Conservation (phyloP, 2,329 filamentous ascomycete genomes). For the Pseudocercospora musae region DNA sequence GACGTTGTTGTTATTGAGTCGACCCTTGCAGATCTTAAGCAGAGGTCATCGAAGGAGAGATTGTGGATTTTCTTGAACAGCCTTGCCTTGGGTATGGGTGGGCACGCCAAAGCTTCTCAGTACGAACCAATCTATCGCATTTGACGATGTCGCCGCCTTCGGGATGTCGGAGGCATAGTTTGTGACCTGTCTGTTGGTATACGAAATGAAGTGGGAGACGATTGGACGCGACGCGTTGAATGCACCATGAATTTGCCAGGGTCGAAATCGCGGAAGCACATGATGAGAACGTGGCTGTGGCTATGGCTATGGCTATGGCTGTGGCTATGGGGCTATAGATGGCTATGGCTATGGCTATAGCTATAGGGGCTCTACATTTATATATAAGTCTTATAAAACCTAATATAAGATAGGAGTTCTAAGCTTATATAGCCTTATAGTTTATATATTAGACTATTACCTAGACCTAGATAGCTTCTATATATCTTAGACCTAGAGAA, state of each 20-base stretch:
- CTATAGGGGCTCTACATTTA: no score
- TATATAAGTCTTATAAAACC: no score
- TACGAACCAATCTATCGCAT: not conserved
- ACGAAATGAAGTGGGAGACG: not conserved
- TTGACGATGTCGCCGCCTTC: not conserved
- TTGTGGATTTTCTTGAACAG: not conserved
- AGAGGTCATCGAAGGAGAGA: not conserved
- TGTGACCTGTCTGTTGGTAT: not conserved
- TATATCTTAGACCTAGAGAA: no score
- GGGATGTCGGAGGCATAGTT: not conserved
- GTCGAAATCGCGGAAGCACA: not conserved
- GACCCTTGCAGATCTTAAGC: not conserved
- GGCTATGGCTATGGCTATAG: no score
- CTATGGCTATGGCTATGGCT: no score
- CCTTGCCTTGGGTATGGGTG: not conserved
- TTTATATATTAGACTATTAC: no score
- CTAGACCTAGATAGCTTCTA: no score
- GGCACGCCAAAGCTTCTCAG: not conserved
- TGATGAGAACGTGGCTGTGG: not conserved
- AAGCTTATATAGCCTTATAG: no score
- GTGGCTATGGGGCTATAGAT: no score
- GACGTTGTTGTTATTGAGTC: slow-evolving; percentile 1
- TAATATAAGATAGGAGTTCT: no score
- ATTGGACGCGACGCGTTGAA: not conserved
- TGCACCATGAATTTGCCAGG: slow-evolving; percentile 11